Conservation (phyloP, 495 filamentous ascomycete genomes). For the Aspergillus nidulans region DNA sequence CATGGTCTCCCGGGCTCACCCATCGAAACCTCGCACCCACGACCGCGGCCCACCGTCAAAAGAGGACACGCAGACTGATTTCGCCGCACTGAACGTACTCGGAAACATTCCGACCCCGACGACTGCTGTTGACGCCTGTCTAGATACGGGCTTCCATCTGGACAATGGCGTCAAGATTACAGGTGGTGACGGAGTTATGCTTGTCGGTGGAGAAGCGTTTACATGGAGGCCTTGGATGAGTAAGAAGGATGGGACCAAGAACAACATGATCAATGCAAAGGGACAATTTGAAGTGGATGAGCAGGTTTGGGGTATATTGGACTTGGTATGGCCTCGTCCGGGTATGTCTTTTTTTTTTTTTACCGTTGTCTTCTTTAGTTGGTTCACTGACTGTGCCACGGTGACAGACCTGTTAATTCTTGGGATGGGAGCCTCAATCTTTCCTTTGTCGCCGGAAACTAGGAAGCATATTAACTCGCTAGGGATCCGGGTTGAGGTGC, state of each 20-base stretch:
- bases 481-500: slow-evolving; percentile 81
- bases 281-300: slow-evolving; percentile 78
- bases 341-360: slow-evolving; percentile 50
- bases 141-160: slow-evolving; percentile 23
- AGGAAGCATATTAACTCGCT: slow-evolving; percentile 66
- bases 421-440: slow-evolving; percentile 70
- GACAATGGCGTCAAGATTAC: slow-evolving; percentile 62
- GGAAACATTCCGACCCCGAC: slow-evolving; percentile 69
- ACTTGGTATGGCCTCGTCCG: slow-evolving; percentile 83
- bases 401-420: slow-evolving; percentile 77
- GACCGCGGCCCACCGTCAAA: slow-evolving; percentile 56
- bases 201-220: slow-evolving; percentile 84
- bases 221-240: slow-evolving; percentile 74
- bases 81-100: slow-evolving; percentile 71
- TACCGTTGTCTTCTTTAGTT: slow-evolving; percentile 17
- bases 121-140: slow-evolving; percentile 68
- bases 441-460: slow-evolving; percentile 71
- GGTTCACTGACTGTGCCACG: neutral
- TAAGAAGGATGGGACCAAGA: slow-evolving; percentile 33
- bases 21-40: slow-evolving; percentile 36
- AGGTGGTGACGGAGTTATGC: slow-evolving; percentile 62
- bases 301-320: slow-evolving; percentile 68
- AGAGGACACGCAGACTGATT: slow-evolving; percentile 70
- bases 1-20: slow-evolving; percentile 38
- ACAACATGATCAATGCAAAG: slow-evolving; percentile 60